A percentile compares a stretch with the other conserved stretches of the same genome.
Evolutionary conservation across 2,329 filamentous ascomycete genomes (phyloP).

Genomic region (Colletotrichum tropicale): DNA sequence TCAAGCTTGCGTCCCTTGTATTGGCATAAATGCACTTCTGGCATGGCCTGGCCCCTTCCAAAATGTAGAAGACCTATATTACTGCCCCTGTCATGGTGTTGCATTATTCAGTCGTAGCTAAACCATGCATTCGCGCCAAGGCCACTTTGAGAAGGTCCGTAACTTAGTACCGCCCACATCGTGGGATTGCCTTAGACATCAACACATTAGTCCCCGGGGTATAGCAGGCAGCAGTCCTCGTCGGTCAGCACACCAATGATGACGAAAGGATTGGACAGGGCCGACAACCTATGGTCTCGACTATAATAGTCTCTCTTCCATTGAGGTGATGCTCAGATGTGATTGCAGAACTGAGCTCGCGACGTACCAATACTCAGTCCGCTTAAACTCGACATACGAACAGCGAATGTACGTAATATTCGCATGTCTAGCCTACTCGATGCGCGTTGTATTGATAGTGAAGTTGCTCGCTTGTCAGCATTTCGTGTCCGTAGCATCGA

Average conservation of each 20-base stretch:
- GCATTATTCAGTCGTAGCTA: too few relatives aligned
- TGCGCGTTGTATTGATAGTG: neutral
- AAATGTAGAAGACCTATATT: too few relatives aligned
- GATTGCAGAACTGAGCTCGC: accelerated
- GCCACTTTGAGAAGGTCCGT: neutral
- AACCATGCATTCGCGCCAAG: neutral
- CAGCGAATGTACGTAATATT: neutral
- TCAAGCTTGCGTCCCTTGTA: neutral
- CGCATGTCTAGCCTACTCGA: accelerated
- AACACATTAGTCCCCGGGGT: neutral
- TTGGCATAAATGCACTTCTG: neutral
- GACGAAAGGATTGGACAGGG: neutral
- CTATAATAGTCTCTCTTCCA: neutral
- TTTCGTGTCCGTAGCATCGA: neutral
- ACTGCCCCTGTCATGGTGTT: too few relatives aligned
- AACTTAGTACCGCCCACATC: neutral
- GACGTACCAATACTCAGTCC: neutral
- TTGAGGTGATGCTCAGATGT: neutral
- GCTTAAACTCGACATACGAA: accelerated
- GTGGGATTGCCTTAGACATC: neutral
- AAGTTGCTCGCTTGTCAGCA: neutral
- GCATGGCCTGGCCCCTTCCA: too few relatives aligned
- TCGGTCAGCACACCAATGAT: neutral
- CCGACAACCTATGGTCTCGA: accelerated
- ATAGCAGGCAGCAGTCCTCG: neutral